Evolutionary conservation across 73 alveolate species (phyloP), one percentile per base, ranked within the genome.

Genomic region (Breviolum minutum): DNA sequence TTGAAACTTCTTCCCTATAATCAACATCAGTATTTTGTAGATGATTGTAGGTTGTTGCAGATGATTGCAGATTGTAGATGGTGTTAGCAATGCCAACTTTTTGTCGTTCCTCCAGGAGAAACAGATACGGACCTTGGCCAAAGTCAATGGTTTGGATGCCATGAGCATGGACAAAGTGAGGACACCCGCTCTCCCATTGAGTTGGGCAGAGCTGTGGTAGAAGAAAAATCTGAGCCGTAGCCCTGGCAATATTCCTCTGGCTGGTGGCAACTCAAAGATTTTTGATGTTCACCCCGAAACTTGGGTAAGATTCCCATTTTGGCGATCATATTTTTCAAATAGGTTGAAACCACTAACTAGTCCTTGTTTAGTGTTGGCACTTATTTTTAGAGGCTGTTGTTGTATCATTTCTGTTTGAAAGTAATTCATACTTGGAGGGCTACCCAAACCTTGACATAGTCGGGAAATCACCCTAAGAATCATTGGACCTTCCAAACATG

Each of bases 151-250:
- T 32, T 29, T 92, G 68, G 98, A 92, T 76, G 89, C 98, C 68
- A 32, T 92, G 80, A 74, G 90, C 91, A 92, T 92, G 98, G 98
- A 92, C 81, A 64, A 66, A 11, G 98, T 92, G 74, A 54, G 98
- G 91, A n/a, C 54, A 40, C 0, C 54, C 54, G 54, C 54, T 32
- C 63, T 77, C 48, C 10, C 82, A 66, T 17, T 40, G 54, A 40
- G 54, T 40, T 40, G 54, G 54, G 54, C 54, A 40, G 54, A 40
- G 54, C 54, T 40, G 77, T 22, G 77, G 17, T 68, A 2, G 6
- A 68, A 2, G 77, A 68, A 2, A 68, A 40, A 22, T 27, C 64
- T 66, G 64, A 17, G 68, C 19, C 8, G 68, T 80, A 40, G 89
- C 89, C n/a, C 30, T 40, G 64, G 17, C 66, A 61, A 80, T 40